Percentiles rank a stretch among this genome's conserved stretches.
Evolutionary conservation across 2,329 filamentous ascomycete species (phyloP).

Genomic region (Curvularia sp.): DNA sequence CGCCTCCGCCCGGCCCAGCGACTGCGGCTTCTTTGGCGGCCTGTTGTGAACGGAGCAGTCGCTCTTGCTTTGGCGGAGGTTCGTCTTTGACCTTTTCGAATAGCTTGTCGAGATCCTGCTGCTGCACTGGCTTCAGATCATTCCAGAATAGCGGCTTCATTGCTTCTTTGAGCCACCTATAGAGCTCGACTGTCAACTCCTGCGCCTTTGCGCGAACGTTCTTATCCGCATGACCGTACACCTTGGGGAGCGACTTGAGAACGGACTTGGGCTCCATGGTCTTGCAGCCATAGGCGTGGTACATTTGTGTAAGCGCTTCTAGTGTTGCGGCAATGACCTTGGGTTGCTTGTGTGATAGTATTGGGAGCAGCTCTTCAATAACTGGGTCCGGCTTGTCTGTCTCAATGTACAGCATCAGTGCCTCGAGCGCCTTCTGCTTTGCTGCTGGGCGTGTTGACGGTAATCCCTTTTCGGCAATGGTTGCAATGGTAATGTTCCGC

Average conservation of each 20-base stretch:
- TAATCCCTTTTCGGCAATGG: slow-evolving; percentile 90
- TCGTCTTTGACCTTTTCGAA: slow-evolving; percentile 95
- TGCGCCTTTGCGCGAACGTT: slow-evolving; percentile 95
- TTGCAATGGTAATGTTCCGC: slow-evolving; percentile 73
- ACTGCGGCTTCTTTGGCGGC: slow-evolving; percentile 77
- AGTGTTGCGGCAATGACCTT: slow-evolving; percentile 83
- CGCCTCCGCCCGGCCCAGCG: slow-evolving; percentile 62
- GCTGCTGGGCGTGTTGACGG: slow-evolving; percentile 86
- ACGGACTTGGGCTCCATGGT: slow-evolving; percentile 91
- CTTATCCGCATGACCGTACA: slow-evolving; percentile 96
- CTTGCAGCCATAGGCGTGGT: slow-evolving; percentile 94
- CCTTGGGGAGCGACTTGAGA: slow-evolving; percentile 85
- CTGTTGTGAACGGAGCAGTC: slow-evolving; percentile 87
- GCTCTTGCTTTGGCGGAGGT: slow-evolving; percentile 84
- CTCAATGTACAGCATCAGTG: slow-evolving; percentile 86
- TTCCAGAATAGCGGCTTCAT: slow-evolving; percentile 99
- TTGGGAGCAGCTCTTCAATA: slow-evolving; percentile 86
- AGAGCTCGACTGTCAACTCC: slow-evolving; percentile 89
- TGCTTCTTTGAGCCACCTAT: slow-evolving; percentile 94
- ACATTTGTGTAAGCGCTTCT: slow-evolving; percentile 79
- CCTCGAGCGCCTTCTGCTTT: slow-evolving; percentile 86
- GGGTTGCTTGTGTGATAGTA: slow-evolving; percentile 85
- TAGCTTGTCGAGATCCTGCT: slow-evolving; percentile 88
- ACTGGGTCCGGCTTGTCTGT: slow-evolving; percentile 84
- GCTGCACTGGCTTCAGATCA: slow-evolving; percentile 93